Conservation (phyloP, 192 early-diverging fungal genomes). For the Obelidium mucronatum region DNA sequence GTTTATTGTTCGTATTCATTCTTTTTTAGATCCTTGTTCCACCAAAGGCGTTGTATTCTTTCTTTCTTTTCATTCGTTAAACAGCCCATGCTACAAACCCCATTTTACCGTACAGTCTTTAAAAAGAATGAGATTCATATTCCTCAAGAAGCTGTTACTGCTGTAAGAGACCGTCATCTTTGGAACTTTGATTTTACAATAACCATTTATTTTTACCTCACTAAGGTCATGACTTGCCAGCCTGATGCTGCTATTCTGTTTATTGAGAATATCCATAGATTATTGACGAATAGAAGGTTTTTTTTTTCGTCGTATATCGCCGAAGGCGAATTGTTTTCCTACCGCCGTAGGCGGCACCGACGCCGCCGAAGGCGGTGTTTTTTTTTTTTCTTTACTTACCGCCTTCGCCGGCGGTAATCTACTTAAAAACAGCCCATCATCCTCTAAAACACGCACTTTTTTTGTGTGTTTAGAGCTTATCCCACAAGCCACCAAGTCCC, state of each 20-base stretch:
- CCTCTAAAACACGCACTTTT: background rate
- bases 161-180: too few relatives aligned
- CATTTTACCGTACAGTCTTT: slow-evolving; percentile 36
- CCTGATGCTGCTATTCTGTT: slow-evolving; percentile 50
- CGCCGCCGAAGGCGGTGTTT: background rate
- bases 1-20: too few relatives aligned
- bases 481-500: background rate
- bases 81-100: too few relatives aligned
- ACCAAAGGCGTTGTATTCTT: too few relatives aligned
- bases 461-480: slow-evolving; percentile 1
- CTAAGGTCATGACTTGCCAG: slow-evolving; percentile 49
- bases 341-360: too few relatives aligned
- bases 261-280: slow-evolving; percentile 49
- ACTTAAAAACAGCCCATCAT: too few relatives aligned
- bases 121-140: slow-evolving; percentile 45
- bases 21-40: too few relatives aligned
- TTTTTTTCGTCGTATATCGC: too few relatives aligned
- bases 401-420: too few relatives aligned
- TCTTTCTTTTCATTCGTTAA: background rate
- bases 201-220: background rate
- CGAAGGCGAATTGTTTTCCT: too few relatives aligned
- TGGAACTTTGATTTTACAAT: too few relatives aligned
- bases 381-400: background rate
- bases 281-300: slow-evolving; percentile 49
- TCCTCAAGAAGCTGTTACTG: slow-evolving; percentile 47